phyloP scores from a whole-genome alignment of 352 stramenopile genomes.

The Phytophthora hybrid region DNA sequence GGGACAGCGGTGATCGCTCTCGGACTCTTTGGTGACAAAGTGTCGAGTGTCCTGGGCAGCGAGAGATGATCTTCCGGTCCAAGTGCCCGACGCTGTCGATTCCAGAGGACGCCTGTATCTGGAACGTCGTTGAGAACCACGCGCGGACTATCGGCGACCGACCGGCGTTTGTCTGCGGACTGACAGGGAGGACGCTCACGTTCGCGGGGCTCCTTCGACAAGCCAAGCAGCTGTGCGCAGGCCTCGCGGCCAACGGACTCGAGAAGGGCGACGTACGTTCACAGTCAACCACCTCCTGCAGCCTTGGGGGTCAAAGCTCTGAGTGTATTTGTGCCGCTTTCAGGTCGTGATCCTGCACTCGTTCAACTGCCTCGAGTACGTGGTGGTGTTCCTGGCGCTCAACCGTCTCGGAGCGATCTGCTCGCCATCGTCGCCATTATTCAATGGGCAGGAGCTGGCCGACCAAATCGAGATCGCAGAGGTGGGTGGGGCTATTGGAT shows the following conservation, averaged over 20 bases:
- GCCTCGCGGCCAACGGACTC: slow-evolving; percentile 48
- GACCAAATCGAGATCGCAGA: slow-evolving; percentile 9
- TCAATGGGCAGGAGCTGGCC: neutral
- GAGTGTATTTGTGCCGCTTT: slow-evolving; percentile 33
- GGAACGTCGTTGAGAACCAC: slow-evolving; percentile 50
- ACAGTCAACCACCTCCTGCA: too few relatives aligned
- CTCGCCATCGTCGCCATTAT: neutral
- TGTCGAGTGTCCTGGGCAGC: neutral
- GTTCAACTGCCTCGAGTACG: slow-evolving; percentile 1
- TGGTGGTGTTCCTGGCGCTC: slow-evolving; percentile 2
- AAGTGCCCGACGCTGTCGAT: slow-evolving; percentile 35
- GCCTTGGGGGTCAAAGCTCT: neutral
- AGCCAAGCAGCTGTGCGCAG: slow-evolving; percentile 40
- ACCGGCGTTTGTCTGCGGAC: slow-evolving; percentile 51
- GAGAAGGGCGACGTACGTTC: slow-evolving; percentile 49
- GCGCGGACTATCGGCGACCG: slow-evolving; percentile 32
- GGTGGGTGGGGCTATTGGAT: neutral
- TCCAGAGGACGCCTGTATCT: slow-evolving; percentile 47
- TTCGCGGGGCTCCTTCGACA: slow-evolving; percentile 41
- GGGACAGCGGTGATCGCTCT: neutral
- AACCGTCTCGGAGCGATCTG: neutral
- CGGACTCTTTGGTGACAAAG: neutral
- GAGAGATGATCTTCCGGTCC: slow-evolving; percentile 53
- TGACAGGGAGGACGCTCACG: slow-evolving; percentile 48
- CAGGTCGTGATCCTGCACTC: slow-evolving; percentile 59